Evolutionary conservation across 2,329 filamentous ascomycete species (phyloP), one percentile per base, ranked within the genome.

Genomic region (Niveomyces coronatus): DNA sequence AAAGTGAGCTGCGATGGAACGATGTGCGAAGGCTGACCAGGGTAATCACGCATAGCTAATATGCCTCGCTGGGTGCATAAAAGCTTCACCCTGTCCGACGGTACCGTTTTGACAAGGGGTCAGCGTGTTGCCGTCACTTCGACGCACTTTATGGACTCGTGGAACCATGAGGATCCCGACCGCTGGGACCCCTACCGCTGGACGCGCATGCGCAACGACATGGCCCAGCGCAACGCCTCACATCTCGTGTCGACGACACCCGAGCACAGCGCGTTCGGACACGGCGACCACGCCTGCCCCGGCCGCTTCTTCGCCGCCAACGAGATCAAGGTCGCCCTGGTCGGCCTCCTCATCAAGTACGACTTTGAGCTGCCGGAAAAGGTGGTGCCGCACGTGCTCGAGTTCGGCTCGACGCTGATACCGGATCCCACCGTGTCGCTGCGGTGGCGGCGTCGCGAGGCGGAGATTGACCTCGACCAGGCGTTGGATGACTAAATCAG

Each of bases 261-360:
- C 6, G 50, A 58, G 4, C 64, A 70, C 44, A 49, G 74, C n/a
- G 56, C 62, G 0, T 76, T 76, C 47, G 71, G 73, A 0, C 66
- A 73, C 41, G 72, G 73, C 0, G 54, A 64, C 27, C 70, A 75
- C 49, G 67, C 63, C 1, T 68, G 70, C 34, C 65, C 67, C 0
- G 71, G 71, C 0, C 60, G 70, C 0, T 74, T 74, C 52, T 72
- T 73, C 44, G 69, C 70, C 0, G 60, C 64, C 0, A 63, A 67
- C 32, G 68, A 71, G 50, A 53, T 70, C 22, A 74, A 75, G 53
- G 65, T 74, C 48, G 52, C 68, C 1, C 39, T 74, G 4, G 56
- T 65, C 3, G 62, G 70, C 40, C 45, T 73, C 24, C 35, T 73
- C 1, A 45, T 66, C 16, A 68, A 71, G 41, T 74, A 71, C 42